Base-by-base conservation (phyloP, 805 yeast genomes). In the Zygosaccharomyces bisporus region DNA sequence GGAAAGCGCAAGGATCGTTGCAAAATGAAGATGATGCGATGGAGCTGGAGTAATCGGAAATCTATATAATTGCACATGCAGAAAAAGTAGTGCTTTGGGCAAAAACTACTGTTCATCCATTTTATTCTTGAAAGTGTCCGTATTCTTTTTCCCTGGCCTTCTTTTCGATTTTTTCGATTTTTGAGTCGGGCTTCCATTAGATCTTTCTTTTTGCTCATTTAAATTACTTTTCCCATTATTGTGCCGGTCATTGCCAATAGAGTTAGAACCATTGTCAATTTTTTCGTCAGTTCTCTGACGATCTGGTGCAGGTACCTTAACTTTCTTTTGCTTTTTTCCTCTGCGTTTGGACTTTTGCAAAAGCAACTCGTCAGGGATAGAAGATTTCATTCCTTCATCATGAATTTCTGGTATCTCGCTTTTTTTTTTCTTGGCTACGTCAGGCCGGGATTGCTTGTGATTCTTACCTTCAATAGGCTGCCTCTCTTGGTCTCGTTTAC, bases 1-100 rank as follows among this genome's bases (percentile, higher is more conserved):
- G 44, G 13, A 34, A 43, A 18, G 39, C 45, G 4, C 23, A 31
- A 27, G 44, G 36, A 25, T 21, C 34, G 29, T 20, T 38, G 16
- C 41, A 44, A 12, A 41, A 27, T 35, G 55, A 52, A 13, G 55
- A 49, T 30, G 56, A 53, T 39, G 48, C 44, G 25, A 55, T 55
- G 58, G 58, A 55, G n/a, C 32, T 53, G 12, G 58, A 55, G 41
- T 53, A 37, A 34, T 34, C 31, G n/a, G 16, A 13, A 3, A n/a
- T 14, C 13, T 33, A 12, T 20, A 33, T 33, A 19, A 32, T 6
- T 14, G 6, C 18, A 6, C 16, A 6, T 30, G 25, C 25, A 21
- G 6, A 6, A 21, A 6, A 21, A 9, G 9, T 21, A 9, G n/a
- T n/a, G n/a, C n/a, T n/a, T n/a, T n/a, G n/a, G n/a, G n/a, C n/a